phyloP scores from a whole-genome alignment of 306 rosid genomes.

The Cucumis melo region DNA sequence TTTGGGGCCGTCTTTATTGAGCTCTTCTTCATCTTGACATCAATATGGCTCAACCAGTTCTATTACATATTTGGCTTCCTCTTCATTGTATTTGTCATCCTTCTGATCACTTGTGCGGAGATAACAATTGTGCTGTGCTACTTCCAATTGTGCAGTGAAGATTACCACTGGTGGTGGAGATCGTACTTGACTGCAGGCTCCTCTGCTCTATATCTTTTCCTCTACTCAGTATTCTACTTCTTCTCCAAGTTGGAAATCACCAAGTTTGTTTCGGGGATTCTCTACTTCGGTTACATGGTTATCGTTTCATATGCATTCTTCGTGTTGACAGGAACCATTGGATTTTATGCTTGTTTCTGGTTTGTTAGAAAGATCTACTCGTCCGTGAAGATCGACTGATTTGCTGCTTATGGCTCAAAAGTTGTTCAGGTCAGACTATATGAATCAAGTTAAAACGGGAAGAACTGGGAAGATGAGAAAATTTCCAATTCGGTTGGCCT shows the following conservation, averaged over 20 bases:
- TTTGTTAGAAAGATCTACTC: slow-evolving; percentile 92
- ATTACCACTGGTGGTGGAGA: slow-evolving; percentile 99
- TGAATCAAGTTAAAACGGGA: background rate
- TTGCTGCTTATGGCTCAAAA: background rate
- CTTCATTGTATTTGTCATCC: slow-evolving; percentile 81
- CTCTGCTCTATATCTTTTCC: slow-evolving; percentile 87
- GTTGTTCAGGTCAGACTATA: background rate
- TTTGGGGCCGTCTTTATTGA: slow-evolving; percentile 96
- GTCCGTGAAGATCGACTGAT: slow-evolving; percentile 94
- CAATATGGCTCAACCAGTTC: slow-evolving; percentile 98
- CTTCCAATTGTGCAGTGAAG: slow-evolving; percentile 99
- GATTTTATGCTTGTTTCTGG: slow-evolving; percentile 98
- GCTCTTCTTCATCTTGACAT: slow-evolving; percentile 94
- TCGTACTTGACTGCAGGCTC: slow-evolving; percentile 96
- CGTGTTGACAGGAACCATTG: slow-evolving; percentile 88
- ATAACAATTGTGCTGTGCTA: slow-evolving; percentile 93
- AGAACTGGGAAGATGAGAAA: background rate
- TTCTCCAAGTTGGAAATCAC: slow-evolving; percentile 88
- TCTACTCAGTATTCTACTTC: slow-evolving; percentile 91
- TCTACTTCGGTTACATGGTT: slow-evolving; percentile 89
- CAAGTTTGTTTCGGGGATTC: slow-evolving; percentile 83
- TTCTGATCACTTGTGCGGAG: slow-evolving; percentile 90
- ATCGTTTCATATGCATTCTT: slow-evolving; percentile 81
- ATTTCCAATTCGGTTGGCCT: background rate
- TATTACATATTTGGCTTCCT: slow-evolving; percentile 98